These are phyloP conservation scores for Psidium friedrichsthalianum DNA, from an alignment of 345 rosid species.

Conservation along the genomic window DNA sequence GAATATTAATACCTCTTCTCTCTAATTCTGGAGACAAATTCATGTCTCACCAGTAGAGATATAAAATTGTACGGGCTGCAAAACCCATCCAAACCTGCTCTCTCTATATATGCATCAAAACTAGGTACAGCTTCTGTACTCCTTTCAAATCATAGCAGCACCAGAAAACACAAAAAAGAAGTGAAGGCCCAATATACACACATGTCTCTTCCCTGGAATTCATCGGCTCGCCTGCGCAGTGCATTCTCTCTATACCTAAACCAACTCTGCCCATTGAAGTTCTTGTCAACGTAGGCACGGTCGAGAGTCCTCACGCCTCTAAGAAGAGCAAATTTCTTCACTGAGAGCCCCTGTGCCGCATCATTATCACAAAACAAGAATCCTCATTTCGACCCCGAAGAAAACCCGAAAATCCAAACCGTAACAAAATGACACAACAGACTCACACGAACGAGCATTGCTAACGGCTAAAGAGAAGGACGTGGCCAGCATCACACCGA, in stretches of 20 bases:
- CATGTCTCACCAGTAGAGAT: neutral
- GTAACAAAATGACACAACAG: neutral
- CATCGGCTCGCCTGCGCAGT: conserved; percentile 70
- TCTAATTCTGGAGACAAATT: neutral
- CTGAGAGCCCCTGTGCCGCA: conserved; percentile 50
- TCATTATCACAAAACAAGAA: neutral
- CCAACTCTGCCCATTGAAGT: conserved; percentile 96
- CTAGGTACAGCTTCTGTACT: neutral
- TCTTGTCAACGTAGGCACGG: conserved; percentile 83
- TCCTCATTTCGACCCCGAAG: neutral
- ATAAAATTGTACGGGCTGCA: neutral
- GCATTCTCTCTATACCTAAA: conserved; percentile 93
- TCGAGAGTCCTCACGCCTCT: conserved; percentile 97
- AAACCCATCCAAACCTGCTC: neutral
- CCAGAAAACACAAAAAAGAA: neutral
- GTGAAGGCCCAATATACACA: conserved; percentile 10
- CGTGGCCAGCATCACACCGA: conserved; percentile 38
- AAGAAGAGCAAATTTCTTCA: conserved; percentile 82
- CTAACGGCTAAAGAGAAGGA: conserved; percentile 52
- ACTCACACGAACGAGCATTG: conserved; percentile 56
- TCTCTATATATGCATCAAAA: neutral
- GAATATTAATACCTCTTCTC: neutral
- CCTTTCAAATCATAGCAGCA: neutral
- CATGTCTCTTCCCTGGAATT: conserved; percentile 85
- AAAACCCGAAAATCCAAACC: neutral